Base-by-base conservation (phyloP, 345 rosid species). In the Bruguiera gymnorhiza region DNA sequence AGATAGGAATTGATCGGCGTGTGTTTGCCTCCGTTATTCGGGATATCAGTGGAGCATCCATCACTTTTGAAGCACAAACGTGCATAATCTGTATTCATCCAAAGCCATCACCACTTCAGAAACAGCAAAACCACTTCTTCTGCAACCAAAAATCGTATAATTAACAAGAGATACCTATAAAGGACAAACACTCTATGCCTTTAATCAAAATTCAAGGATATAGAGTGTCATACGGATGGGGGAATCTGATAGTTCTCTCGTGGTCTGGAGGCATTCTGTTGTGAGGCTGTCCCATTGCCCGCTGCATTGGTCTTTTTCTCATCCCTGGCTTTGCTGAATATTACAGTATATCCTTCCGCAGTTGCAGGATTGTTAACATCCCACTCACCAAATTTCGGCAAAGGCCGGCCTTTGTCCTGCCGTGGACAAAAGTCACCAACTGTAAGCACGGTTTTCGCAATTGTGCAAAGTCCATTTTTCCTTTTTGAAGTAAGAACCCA, bases 331-430 rank as follows among this genome's bases (percentile, higher is more conserved):
- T 86, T 88, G 71, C 83, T 83, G 53, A 88, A 87, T 76, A 88
- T 88, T 43, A 88, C 88, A 18, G 89, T 88, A 55, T 82, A 88
- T 31, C 92, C 89, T 81, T 88, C 92, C 0, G 92, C 89, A 37
- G 92, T 83, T 69, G 92, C 88, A 16, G 92, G 89, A 72, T 88
- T 87, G 68, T 86, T 88, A 70, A 88, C 89, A 56, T 88, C 89
- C 92, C 92, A 88, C 75, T 85, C 92, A 16, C 92, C 92, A 56
- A 88, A 88, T 80, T 86, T 88, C 7, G 92, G 92, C 73, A 86
- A 74, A 34, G 92, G 82, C 70, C 89, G 79, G 34, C 83, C 88
- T 70, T 83, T 75, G 68, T 83, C 86, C 77, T 86, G 87, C 67
- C 82, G 68, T 51, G 5, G 6, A 23, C 50, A 39, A 11, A 8